phyloP scores from a whole-genome alignment of 192 early-diverging fungal genomes.

The Helicostylum pulchrum region DNA sequence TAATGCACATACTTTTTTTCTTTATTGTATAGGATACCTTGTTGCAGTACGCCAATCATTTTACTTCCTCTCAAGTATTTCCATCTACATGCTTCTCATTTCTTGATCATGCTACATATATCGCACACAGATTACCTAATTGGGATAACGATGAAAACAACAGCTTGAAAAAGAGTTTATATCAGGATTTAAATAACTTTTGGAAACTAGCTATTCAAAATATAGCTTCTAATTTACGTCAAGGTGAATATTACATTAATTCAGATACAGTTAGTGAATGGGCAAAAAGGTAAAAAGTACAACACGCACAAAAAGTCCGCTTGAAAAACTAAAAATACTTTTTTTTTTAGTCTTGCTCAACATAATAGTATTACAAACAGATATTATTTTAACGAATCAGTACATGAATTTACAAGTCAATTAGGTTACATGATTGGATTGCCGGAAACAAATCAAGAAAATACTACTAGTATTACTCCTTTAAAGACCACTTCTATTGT shows the following conservation, averaged over 20 bases:
- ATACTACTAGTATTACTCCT: no score
- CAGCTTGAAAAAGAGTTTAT: constrained; percentile 58
- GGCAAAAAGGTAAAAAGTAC: constrained; percentile 66
- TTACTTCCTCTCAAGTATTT: constrained; percentile 72
- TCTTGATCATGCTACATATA: constrained; percentile 69
- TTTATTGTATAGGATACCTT: constrained; percentile 53
- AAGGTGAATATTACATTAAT: constrained; percentile 77
- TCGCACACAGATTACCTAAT: constrained; percentile 73
- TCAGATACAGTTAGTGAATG: constrained; percentile 78
- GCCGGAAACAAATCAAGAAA: background rate
- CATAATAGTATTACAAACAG: constrained; percentile 59
- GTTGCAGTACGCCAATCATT: constrained; percentile 72
- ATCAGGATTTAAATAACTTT: constrained; percentile 64
- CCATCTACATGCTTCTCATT: constrained; percentile 75
- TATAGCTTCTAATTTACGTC: constrained; percentile 65
- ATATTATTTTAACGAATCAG: constrained; percentile 56
- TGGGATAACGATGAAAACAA: constrained; percentile 77
- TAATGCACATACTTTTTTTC: no score
- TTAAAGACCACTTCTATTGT: constrained; percentile 10
- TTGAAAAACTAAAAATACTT: no score
- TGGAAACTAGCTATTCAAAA: constrained; percentile 78
- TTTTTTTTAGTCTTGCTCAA: constrained; percentile 46
- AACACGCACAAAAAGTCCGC: no score
- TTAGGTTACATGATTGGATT: constrained; percentile 52
- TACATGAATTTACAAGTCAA: constrained; percentile 56